These are phyloP conservation scores for Saksenaea oblongispora DNA, from an alignment of 371 early-diverging fungal genomes.

Conservation along the genomic window DNA sequence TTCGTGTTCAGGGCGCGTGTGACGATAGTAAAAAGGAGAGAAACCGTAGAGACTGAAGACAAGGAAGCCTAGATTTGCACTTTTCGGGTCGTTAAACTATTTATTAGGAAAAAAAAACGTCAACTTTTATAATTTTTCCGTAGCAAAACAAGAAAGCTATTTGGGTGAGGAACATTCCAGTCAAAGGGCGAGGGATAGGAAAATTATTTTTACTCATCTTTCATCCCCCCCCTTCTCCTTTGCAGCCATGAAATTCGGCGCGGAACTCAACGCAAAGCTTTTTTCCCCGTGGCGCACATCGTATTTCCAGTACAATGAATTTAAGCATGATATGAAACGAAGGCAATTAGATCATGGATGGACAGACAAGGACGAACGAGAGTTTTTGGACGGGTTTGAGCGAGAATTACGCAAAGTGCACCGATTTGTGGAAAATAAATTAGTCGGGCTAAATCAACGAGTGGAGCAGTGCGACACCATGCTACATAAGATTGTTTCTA, in stretches of 20 bases:
- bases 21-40: too few species aligned
- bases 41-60: too few species aligned
- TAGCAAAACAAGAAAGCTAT: neutral
- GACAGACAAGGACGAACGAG: conserved; percentile 68
- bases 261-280: conserved; percentile 33
- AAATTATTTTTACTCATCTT: neutral
- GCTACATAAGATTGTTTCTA: conserved; percentile 25
- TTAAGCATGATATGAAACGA: conserved; percentile 38
- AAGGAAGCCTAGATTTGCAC: too few species aligned
- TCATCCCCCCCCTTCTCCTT: neutral
- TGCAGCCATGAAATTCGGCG: conserved; percentile 48
- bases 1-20: too few species aligned
- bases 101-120: too few species aligned
- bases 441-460: conserved; percentile 70
- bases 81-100: too few species aligned
- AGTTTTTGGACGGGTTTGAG: conserved; percentile 71
- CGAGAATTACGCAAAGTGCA: conserved; percentile 87
- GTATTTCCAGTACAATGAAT: conserved; percentile 40
- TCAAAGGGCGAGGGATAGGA: neutral
- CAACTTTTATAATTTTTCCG: too few species aligned
- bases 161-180: conserved; percentile 1
- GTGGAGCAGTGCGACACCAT: conserved; percentile 70
- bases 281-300: conserved; percentile 43
- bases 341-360: conserved; percentile 45
- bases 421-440: conserved; percentile 74